These are phyloP conservation scores for Cnidoscolus chayamansa DNA, from an alignment of 441 rosid species.

Conservation along the genomic window DNA sequence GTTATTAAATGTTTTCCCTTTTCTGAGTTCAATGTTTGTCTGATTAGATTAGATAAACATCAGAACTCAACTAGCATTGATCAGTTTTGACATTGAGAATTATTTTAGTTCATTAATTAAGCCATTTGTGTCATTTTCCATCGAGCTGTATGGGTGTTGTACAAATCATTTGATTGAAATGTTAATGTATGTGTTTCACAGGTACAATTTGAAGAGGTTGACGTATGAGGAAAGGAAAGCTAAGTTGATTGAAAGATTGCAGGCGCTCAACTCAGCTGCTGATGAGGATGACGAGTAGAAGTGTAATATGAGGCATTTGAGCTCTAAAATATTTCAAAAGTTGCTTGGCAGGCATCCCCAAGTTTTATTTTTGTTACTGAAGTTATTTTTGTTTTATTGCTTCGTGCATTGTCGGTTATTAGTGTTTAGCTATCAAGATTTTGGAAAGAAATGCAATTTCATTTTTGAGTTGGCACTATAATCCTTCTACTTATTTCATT, in stretches of 20 bases:
- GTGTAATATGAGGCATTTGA: not conserved
- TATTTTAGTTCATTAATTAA: not conserved
- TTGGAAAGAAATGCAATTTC: constrained; percentile 19
- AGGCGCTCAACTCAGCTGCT: constrained; percentile 51
- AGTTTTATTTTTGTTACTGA: not conserved
- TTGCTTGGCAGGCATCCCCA: not conserved
- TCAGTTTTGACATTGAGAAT: not conserved
- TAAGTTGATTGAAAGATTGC: constrained; percentile 63
- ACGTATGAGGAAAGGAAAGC: constrained; percentile 77
- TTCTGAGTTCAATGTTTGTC: not conserved
- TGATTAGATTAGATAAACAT: not conserved
- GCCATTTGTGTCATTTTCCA: not conserved
- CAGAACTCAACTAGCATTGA: not conserved
- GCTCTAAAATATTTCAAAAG: not conserved
- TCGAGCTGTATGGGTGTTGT: not conserved
- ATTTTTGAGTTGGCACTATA: constrained; percentile 19
- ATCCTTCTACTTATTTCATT: not conserved
- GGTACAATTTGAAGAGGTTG: constrained; percentile 68
- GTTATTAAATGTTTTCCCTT: not conserved
- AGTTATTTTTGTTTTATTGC: constrained; percentile 24
- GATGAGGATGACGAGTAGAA: constrained; percentile 49
- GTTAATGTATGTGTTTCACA: constrained; percentile 18
- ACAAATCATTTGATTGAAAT: not conserved
- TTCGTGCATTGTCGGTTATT: constrained; percentile 11
- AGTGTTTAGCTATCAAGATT: too few relatives aligned